These are phyloP conservation scores for Diaporthe citri DNA, from an alignment of 2,329 filamentous ascomycete species.

Conservation along the genomic window DNA sequence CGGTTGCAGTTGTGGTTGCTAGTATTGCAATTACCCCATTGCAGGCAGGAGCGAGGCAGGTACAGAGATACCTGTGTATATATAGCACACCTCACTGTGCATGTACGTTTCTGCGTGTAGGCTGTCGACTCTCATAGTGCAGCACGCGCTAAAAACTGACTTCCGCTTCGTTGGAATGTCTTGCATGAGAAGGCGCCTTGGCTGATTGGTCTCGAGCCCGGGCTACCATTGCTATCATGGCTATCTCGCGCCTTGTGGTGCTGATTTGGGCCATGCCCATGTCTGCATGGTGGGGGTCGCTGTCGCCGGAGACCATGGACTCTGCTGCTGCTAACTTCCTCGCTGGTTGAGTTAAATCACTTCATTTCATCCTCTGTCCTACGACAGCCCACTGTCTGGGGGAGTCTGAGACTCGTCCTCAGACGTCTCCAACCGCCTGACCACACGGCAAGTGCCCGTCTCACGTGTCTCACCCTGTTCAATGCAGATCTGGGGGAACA, in stretches of 20 bases:
- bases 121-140: neutral
- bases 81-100: neutral
- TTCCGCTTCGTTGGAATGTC: conserved; percentile 26
- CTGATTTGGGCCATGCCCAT: neutral
- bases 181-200: conserved; percentile 27
- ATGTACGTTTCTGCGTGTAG: neutral
- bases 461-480: conserved; percentile 4
- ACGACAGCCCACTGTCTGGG: conserved; percentile 4
- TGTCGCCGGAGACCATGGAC: neutral
- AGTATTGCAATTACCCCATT: neutral
- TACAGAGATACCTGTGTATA: conserved; percentile 9
- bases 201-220: conserved; percentile 12
- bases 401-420: neutral
- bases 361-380: conserved; percentile 15
- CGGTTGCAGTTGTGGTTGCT: neutral
- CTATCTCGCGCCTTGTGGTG: conserved; percentile 3
- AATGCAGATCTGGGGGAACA: conserved; percentile 21
- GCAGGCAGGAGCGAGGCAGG: neutral
- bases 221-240: conserved; percentile 24
- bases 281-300: conserved; percentile 14
- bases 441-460: conserved; percentile 19
- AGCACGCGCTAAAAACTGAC: neutral
- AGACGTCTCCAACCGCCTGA: conserved; percentile 16
- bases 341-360: conserved; percentile 17
- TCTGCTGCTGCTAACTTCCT: neutral